Base-by-base conservation (phyloP, 306 rosid genomes). In the Ceratonia siliqua region DNA sequence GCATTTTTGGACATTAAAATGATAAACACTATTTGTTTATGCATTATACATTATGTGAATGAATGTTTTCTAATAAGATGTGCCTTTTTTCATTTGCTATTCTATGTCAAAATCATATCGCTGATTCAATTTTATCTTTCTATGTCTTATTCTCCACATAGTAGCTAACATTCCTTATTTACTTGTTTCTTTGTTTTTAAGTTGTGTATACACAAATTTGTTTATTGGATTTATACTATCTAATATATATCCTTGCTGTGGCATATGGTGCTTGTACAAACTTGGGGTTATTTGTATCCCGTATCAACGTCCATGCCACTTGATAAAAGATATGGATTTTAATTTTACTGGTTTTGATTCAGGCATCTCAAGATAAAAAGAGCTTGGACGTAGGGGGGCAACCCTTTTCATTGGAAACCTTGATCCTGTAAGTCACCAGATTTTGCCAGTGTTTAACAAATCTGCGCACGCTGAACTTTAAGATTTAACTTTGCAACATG, bases 341-440 rank as follows among this genome's bases (percentile, higher is more conserved):
- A 56, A 54, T 24, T 21, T 41, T 67, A 15, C 27, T 48, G 27
- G 65, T 52, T 70, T 41, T 78, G 64, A 39, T 81, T 81, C 9
- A 94, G 99, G 99, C 99, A 24, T 87, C 99, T 78, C 99, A 94
- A 86, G 99, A 94, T 82, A 94, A 94, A 73, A 94, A 94, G 82
- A 92, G 96, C 83, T 86, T 94, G 91, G 99, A 92, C 72, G 98
- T 94, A n/a, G n/a, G 35, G 98, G 97, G 24, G 99, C 99, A 39
- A 94, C 92, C 74, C 99, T 92, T 86, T 94, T 92, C 82, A 89
- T 92, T 49, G 99, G 99, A 55, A 94, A 94, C 75, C 96, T 94
- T 52, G 99, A 94, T 61, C 96, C 96, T 7, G 98, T 94, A 81
- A 87, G 97, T 80, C 52, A 70, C 77, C 73, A 20, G 13, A 10